phyloP scores from a whole-genome alignment of 306 rosid genomes.

The Dalbergia cultrata region DNA sequence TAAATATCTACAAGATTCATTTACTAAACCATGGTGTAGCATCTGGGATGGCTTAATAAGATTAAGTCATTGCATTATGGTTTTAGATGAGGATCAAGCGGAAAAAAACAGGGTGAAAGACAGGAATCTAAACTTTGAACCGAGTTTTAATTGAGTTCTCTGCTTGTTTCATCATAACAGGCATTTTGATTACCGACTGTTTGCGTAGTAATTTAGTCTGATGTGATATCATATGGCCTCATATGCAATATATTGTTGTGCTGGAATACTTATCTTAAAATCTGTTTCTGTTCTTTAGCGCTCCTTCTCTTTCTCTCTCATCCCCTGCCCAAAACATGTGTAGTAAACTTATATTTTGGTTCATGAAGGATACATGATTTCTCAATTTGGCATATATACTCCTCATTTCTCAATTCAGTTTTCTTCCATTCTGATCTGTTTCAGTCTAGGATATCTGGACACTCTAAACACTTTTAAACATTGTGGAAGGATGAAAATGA shows the following conservation, averaged over 20 bases:
- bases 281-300: neutral
- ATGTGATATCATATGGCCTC: neutral
- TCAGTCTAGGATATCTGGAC: neutral
- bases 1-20: neutral
- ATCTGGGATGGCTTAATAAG: constrained; percentile 26
- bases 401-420: neutral
- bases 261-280: neutral
- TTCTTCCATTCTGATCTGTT: constrained; percentile 7
- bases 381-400: neutral
- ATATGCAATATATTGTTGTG: neutral
- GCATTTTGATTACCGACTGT: neutral
- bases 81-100: constrained; percentile 21
- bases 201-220: neutral
- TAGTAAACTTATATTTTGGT: constrained; percentile 6
- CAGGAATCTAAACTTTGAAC: neutral
- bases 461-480: neutral
- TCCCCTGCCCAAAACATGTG: no score
- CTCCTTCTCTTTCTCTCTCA: no score
- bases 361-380: neutral
- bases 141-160: neutral
- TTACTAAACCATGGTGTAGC: neutral
- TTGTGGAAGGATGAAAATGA: neutral
- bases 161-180: constrained; percentile 7
- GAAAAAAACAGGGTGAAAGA: constrained; percentile 8
- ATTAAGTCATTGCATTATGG: constrained; percentile 20